Base-by-base conservation (phyloP, 2,329 filamentous ascomycete genomes). In the Periconia sp. region DNA sequence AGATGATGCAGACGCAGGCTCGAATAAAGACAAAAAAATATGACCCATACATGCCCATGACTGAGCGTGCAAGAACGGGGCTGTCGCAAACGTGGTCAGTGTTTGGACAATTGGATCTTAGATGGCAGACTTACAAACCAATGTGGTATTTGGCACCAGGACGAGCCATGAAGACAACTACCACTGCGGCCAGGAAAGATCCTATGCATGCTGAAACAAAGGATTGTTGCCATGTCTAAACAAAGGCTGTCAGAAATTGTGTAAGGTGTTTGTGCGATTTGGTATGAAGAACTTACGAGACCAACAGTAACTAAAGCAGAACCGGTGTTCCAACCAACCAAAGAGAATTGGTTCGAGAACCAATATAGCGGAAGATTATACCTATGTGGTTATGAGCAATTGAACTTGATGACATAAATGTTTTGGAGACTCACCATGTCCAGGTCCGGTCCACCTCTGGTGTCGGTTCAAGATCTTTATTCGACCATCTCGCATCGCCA, bases 11-110 rank as follows among this genome's bases (percentile, higher is more conserved):
- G 1, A 76, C 73, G 0, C 71, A 58, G 7, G 68, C 68, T 40
- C 70, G 56, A 23, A 73, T 72, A 55, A 74, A 70, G 40, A 77
- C 65, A 58, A 78, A 77, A 27, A 74, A 72, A 50, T 71, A 70
- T 1, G 72, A 70, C 15, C 74, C 75, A 30, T 69, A 71, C 50
- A 77, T 69, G 15, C 64, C 63, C 60, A 66, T 65, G 11, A 62
- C 58, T 0, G 62, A 60, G 17, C 62, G 62, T 55, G 53, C 31
- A 53, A 59, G 7, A 56, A 58, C 19, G 49, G 64, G 49, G 52
- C 60, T 37, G 15, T 14, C 10, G 23, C 23, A 27, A 5, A 37
- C 13, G 33, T 14, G 11, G 33, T 37, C 15, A 37, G 33, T 37
- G 11, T 37, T n/a, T n/a, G 33, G 33, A 6, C 11, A 5, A 13